Evolutionary conservation across 164 flowering plant genomes (phyloP).

Genomic region (Magnolia kwangsiensis): DNA sequence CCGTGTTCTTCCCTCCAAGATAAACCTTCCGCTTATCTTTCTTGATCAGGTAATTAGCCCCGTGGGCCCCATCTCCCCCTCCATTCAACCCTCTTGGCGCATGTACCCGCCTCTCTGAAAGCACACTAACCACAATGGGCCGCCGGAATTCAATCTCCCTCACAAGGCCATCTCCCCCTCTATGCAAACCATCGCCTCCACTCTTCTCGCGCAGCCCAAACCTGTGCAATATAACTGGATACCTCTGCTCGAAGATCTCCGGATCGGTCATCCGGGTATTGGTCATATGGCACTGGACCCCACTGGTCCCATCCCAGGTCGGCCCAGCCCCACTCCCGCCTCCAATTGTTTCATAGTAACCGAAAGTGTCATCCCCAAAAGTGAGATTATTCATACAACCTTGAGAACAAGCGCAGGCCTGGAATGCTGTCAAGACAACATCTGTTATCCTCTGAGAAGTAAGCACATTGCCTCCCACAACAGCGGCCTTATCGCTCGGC

Average conservation of each 20-base stretch:
- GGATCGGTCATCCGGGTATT: conserved; percentile 98
- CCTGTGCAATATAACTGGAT: conserved; percentile 78
- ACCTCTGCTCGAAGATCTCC: conserved; percentile 96
- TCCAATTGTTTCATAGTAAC: conserved; percentile 96
- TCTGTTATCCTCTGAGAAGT: conserved; percentile 95
- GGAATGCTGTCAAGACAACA: conserved; percentile 88
- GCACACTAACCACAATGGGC: conserved; percentile 83
- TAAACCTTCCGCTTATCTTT: conserved; percentile 62
- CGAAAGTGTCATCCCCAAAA: conserved; percentile 87
- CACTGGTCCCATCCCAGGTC: conserved; percentile 92
- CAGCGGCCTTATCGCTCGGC: conserved; percentile 96
- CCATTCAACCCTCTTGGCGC: conserved; percentile 92
- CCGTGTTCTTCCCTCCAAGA: conserved; percentile 89
- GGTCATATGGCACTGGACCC: conserved; percentile 98
- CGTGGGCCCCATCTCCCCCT: conserved; percentile 80
- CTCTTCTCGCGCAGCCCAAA: conserved; percentile 80
- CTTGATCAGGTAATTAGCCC: conserved; percentile 69
- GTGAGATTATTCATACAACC: conserved; percentile 99
- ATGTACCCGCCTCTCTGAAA: conserved; percentile 94
- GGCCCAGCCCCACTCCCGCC: conserved; percentile 99
- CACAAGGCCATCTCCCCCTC: conserved; percentile 90
- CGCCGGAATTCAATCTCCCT: conserved; percentile 89
- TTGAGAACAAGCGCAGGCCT: conserved; percentile 97
- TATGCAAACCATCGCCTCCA: conserved; percentile 78
- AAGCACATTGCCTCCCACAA: conserved; percentile 96